Evolutionary conservation across 2,329 filamentous ascomycete genomes (phyloP), one percentile per base, ranked within the genome.

Genomic region (Hymenoscyphus scutula): DNA sequence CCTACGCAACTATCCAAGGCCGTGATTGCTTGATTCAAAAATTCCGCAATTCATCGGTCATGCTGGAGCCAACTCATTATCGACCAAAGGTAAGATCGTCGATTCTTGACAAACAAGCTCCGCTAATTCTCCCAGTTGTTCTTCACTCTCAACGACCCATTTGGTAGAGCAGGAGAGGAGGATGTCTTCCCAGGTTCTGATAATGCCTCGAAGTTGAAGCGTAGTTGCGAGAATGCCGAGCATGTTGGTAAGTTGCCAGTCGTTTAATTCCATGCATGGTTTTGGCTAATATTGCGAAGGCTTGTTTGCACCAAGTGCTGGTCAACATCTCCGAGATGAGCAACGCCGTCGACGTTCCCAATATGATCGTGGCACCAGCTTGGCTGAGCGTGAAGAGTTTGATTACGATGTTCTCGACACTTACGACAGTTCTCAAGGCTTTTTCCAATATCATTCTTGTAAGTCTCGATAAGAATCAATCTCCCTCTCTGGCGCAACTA

Each of bases 1-100:
- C 93, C 0, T 99, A 98, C 75, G 95, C 95, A 92, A 90, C 93
- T 13, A 94, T 97, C 64, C 95, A 99, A 79, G 95, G 95, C 54
- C 89, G 89, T 66, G 92, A 97, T 72, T 94, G 91, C 67, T 82
- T 98, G 0, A 86, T 97, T 6, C 90, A 96, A 75, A 97, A 98
- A 74, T 99, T 99, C 73, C 88, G 95, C 38, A 99, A 99, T 78
- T 97, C 92, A 45, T 94, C 92, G 0, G 92, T 99, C 32, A 97
- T 98, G 92, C 81, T 94, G 0, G 93, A 98, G 76, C 84, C 87
- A 11, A 81, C 86, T 0, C 87, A 89, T 59, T 96, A 92, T 71
- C 88, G 92, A 0, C 95, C 95, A 0, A 96, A 96, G 82, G 89
- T 92, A 75, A 56, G 19, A 59, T 37, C 69, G 60, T 48, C 48